Conservation (phyloP, 179 eudicot genomes). For the Spergularia azorica region DNA sequence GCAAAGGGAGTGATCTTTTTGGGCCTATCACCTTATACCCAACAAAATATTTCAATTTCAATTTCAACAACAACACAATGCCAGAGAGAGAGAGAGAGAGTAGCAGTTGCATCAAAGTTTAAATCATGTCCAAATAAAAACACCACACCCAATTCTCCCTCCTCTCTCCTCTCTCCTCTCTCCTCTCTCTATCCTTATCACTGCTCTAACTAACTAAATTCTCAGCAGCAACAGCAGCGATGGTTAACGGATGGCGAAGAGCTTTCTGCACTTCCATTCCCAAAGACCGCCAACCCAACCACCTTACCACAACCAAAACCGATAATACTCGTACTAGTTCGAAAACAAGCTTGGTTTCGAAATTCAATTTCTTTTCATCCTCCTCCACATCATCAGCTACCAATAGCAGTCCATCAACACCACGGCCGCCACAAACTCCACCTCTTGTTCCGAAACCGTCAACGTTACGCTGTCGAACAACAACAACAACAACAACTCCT, state of each 20-base stretch:
- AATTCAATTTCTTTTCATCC: conserved; percentile 52
- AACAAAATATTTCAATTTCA: not conserved
- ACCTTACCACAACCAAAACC: not conserved
- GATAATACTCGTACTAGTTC: not conserved
- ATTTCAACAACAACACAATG: not conserved
- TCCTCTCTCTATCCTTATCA: not conserved
- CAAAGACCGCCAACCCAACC: conserved; percentile 37
- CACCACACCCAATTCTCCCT: not conserved
- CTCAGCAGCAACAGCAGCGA: conserved; percentile 13
- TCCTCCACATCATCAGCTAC: conserved; percentile 22
- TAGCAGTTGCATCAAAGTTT: not conserved
- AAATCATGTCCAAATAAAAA: not conserved
- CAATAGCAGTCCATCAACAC: conserved; percentile 46
- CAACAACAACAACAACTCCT: conserved; percentile 9
- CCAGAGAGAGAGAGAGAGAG: not conserved
- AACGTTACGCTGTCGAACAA: conserved; percentile 44
- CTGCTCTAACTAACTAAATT: too few species aligned
- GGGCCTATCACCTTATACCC: conserved; percentile 11
- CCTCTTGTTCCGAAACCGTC: conserved; percentile 18
- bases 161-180: not conserved
- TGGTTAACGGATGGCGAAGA: conserved; percentile 86
- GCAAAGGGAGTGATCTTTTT: conserved; percentile 15
- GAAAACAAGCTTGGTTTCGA: conserved; percentile 37
- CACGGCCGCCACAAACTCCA: conserved; percentile 39
- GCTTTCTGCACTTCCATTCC: conserved; percentile 79